Conservation (phyloP, 1,284 basidiomycete species). For the Ustilago bromivora region DNA sequence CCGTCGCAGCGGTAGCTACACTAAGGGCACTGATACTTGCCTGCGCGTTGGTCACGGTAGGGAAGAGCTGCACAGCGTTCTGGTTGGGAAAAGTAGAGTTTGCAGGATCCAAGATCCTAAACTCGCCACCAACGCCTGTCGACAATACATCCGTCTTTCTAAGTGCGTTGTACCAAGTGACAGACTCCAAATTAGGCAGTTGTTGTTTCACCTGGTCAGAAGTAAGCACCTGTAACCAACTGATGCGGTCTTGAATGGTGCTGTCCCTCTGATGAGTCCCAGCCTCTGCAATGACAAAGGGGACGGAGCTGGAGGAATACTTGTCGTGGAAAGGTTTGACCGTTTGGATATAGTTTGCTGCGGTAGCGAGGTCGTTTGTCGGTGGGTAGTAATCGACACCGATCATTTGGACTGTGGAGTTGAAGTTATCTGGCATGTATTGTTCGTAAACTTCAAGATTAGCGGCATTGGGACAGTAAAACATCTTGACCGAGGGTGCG, state of each 20-base stretch:
- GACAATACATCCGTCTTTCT: constrained; percentile 39
- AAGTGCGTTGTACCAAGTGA: constrained; percentile 69
- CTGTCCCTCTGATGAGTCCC: constrained; percentile 43
- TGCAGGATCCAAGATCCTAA: constrained; percentile 41
- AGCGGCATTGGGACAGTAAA: constrained; percentile 57
- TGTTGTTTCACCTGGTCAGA: constrained; percentile 49
- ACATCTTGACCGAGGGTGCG: constrained; percentile 69
- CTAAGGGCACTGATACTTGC: constrained; percentile 9
- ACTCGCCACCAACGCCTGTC: constrained; percentile 47
- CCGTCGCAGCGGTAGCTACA: constrained; percentile 21
- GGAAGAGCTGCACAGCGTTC: constrained; percentile 23
- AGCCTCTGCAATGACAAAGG: constrained; percentile 70
- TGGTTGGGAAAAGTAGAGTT: constrained; percentile 44
- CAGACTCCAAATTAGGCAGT: constrained; percentile 63
- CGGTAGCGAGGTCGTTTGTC: constrained; percentile 35
- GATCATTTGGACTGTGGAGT: constrained; percentile 54
- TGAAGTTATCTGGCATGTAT: constrained; percentile 54
- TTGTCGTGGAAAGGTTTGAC: constrained; percentile 70
- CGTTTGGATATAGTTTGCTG: constrained; percentile 55
- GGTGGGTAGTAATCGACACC: constrained; percentile 69
- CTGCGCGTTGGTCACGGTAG: constrained; percentile 11
- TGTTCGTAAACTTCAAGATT: constrained; percentile 32
- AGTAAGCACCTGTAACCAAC: constrained; percentile 61
- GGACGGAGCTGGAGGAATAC: constrained; percentile 47
- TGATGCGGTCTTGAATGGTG: constrained; percentile 48